Evolutionary conservation across 139 green algal genomes (phyloP), one percentile per base, ranked within the genome.

Genomic region (Diplosphaera chodatii): DNA sequence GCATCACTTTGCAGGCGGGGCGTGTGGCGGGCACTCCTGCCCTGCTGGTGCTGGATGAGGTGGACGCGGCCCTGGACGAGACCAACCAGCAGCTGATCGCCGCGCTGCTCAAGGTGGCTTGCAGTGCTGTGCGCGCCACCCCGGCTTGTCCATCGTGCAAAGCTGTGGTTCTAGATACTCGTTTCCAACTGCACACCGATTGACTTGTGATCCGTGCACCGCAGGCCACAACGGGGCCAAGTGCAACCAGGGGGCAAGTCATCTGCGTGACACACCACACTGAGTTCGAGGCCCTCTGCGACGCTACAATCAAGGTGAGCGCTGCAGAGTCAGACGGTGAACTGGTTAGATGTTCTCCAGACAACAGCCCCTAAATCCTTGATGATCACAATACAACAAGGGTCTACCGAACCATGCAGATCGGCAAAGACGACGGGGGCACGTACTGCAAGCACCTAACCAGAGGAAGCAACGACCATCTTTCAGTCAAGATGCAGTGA

Each of bases 41-140:
- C 2, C 13, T 88, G 62, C 63, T 86, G 6, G 31, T 88, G 3
- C 28, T 87, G 67, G 83, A 88, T 41, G 81, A 90, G 74, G 80
- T 87, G 32, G 83, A 89, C 71, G 83, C 81, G 0, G 85, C 85
- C 5, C 71, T 90, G 63, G 85, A 90, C 48, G 85, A 89, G 70
- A 73, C 74, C 41, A 90, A 90, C 73, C 79, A 86, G 64, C 63
- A 40, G 25, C 48, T 77, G 20, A 71, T 82, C 32, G 72, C 76
- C n/a, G 18, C 32, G 0, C 66, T 82, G 31, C 74, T 82, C 40
- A 41, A 64, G 75, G 66, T 63, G 63, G 40, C 32, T 59, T 64
- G n/a, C 6, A 40, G 28, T 10, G 32, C 30, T 29, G 22, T 65
- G 32, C 4, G 1, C 27, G n/a, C 25, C 48, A 59, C 48, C 22